Base-by-base conservation (phyloP, 345 rosid species). In the Atalantia buxifolia region DNA sequence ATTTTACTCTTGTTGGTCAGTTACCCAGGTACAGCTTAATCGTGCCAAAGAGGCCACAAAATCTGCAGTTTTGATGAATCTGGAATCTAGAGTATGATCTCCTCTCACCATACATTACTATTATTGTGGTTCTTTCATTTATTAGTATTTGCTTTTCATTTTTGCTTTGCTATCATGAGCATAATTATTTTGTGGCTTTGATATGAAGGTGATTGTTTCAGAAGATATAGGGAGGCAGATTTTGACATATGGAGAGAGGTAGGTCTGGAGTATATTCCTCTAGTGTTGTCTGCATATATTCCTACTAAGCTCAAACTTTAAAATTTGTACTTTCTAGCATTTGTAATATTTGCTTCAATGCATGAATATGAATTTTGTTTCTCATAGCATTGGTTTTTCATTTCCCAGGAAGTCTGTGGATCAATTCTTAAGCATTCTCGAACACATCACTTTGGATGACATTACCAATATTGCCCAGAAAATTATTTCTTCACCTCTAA, bases 181-280 rank as follows among this genome's bases (percentile, higher is more conserved):
- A 55, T 65, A 56, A 13, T 66, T 71, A 73, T 69, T 70, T 21
- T 24, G 33, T 4, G 55, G 19, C 18, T 60, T 50, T 70, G 9
- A 50, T 73, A 0, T 75, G 80, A 84, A 90, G 90, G 85, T 88
- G 89, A 83, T 88, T 78, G 86, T 83, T 27, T 81, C 90, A 24
- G 91, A 89, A 85, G 96, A 90, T 77, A 89, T 89, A 22, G 93
- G 92, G 38, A 88, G 97, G 63, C 97, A 92, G 86, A 82, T 88
- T 76, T 87, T 92, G 77, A 88, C 95, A 40, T 87, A 83, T 45
- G 93, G 97, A 73, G 95, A 91, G 84, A 90, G 97, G 97, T 92
- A 85, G 25, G 64, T 28, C 40, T 30, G 21, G 65, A 27, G 9
- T 28, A 3, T 64, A 38, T 31, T 1, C 65, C 24, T 59, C 64